These are phyloP conservation scores for Talaromyces verruculosus DNA, from an alignment of 2,329 filamentous ascomycete species.

Conservation along the genomic window DNA sequence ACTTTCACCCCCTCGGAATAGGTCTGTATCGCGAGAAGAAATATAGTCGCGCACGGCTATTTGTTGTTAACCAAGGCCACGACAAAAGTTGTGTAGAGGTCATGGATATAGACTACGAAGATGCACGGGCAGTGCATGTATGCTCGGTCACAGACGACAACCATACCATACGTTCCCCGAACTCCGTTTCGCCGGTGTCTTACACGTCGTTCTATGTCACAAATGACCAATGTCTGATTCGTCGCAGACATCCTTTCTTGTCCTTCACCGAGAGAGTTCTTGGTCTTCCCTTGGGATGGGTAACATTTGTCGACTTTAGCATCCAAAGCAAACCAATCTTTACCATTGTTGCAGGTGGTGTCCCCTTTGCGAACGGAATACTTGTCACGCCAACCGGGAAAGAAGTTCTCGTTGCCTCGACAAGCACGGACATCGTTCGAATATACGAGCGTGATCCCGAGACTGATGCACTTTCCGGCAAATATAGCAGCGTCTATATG, in stretches of 20 bases:
- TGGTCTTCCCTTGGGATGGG: constrained; percentile 23
- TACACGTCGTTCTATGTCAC: constrained; percentile 26
- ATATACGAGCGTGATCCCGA: constrained; percentile 24
- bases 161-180: constrained; percentile 23
- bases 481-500: constrained; percentile 18
- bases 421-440: constrained; percentile 17
- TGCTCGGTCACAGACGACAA: constrained; percentile 22
- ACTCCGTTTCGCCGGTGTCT: constrained; percentile 23
- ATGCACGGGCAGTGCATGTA: constrained; percentile 21
- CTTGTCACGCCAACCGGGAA: constrained; percentile 24
- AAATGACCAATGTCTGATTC: constrained; percentile 23
- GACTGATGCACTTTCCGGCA: constrained; percentile 22
- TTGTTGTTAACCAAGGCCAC: constrained; percentile 23
- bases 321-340: constrained; percentile 14
- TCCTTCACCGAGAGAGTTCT: constrained; percentile 21
- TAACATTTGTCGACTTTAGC: constrained; percentile 24
- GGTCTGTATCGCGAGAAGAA: constrained; percentile 22
- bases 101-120: constrained; percentile 25
- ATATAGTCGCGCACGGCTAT: constrained; percentile 19
- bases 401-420: constrained; percentile 24
- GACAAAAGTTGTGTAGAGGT: constrained; percentile 21
- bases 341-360: constrained; percentile 21
- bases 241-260: constrained; percentile 22
- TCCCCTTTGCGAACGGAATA: constrained; percentile 25
- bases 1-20: constrained; percentile 24